A percentile compares a stretch with the other conserved stretches of the same genome.
These are phyloP conservation scores for Hyaloscypha bicolor DNA, from an alignment of 495 filamentous ascomycete species.

Conservation along the genomic window DNA sequence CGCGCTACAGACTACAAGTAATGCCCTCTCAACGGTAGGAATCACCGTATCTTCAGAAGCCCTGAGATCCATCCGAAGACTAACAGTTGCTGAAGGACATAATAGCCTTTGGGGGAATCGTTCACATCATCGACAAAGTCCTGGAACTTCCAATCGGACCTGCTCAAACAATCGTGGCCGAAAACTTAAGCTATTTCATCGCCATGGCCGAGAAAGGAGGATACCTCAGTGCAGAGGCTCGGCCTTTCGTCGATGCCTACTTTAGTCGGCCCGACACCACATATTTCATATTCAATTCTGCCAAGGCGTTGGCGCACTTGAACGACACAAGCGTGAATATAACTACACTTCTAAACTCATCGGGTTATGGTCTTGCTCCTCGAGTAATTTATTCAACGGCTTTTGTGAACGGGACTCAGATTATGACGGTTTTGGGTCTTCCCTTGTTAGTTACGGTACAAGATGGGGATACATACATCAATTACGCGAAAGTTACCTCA, in stretches of 20 bases:
- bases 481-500: not conserved
- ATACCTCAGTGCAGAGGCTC: not conserved
- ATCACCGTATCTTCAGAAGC: too few species aligned
- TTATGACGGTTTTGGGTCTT: not conserved
- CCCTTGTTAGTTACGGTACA: not conserved
- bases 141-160: not conserved
- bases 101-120: not conserved
- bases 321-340: not conserved
- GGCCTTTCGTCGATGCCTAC: not conserved
- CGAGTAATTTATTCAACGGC: not conserved
- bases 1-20: too few species aligned
- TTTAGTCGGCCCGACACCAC: not conserved
- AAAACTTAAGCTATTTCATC: constrained; percentile 4
- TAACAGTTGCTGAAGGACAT: not conserved
- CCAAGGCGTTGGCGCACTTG: not conserved
- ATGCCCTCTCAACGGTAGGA: too few species aligned
- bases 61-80: too few species aligned
- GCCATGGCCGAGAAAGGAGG: not conserved
- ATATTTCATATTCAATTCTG: not conserved
- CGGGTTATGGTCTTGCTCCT: not conserved
- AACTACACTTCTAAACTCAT: not conserved
- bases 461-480: not conserved
- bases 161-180: not conserved
- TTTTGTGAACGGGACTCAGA: not conserved
- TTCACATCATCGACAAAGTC: constrained; percentile 4